Evolutionary conservation across 495 filamentous ascomycete species (phyloP), one percentile per base, ranked within the genome.

Genomic region (Xylaria curta): DNA sequence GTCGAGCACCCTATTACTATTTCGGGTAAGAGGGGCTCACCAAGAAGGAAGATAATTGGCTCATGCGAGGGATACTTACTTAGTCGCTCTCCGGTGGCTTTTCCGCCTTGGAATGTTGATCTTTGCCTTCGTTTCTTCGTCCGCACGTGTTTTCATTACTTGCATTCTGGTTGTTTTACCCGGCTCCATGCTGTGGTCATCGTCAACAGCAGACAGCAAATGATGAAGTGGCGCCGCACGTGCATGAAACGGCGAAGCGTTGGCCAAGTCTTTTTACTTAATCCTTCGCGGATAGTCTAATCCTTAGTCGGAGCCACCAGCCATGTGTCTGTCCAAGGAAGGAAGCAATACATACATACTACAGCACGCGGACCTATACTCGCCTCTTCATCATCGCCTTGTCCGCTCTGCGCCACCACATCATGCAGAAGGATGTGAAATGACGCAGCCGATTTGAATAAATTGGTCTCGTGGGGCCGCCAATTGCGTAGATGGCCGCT

Each of bases 391-490:
- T 42, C 21, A 13, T 42, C 66, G 9, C 24, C 61, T 44, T 33
- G 15, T 19, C 54, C 64, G 49, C 49, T 67, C 49, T 54, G 21
- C 65, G 49, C 65, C 33, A 67, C 44, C 28, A 51, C 19, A 28
- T 28, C 19, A 12, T 56, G 65, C 65, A 42, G 31, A 21, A 56
- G 36, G 21, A n/a, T 44, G 21, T 67, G 12, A 42, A 42, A 67
- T 67, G 65, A 67, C 65, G 65, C 65, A 67, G 40, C n/a, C 56
- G 33, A 67, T 67, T 67, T 67, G 65, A 67, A 4, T 67, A 56
- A 56, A 56, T 31, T n/a, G 19, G 47, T 15, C 49, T 53, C 49
- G n/a, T 42, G 65, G 49, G n/a, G 1, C 21, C 33, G 49, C 7
- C 42, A 49, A 49, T 66, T 63, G 38, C 38, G 38, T 40, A 31